A percentile compares a stretch with the other conserved stretches of the same genome.
phyloP scores from a whole-genome alignment of 164 flowering plant species.

The Aristolochia fimbriata region DNA sequence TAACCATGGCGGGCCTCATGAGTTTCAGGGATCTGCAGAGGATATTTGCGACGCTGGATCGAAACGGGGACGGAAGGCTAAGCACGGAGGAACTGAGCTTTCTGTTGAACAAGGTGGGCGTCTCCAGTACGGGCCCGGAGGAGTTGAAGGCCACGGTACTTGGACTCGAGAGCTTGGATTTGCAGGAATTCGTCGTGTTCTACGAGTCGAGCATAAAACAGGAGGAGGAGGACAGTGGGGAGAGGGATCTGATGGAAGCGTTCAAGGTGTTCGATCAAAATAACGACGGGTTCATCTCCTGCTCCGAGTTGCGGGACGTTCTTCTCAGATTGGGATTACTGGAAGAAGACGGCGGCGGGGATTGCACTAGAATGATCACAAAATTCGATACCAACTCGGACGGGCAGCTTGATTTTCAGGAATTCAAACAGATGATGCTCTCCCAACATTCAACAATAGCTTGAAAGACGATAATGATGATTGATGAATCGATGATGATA shows the following conservation, averaged over 20 bases:
- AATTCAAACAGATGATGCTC: conserved; percentile 41
- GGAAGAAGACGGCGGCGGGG: conserved; percentile 14
- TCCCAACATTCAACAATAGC: conserved; percentile 4
- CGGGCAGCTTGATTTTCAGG: conserved; percentile 23
- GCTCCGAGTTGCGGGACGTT: conserved; percentile 49
- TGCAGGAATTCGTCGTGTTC: conserved; percentile 13
- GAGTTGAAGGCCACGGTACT: conserved; percentile 10
- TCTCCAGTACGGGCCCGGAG: background rate
- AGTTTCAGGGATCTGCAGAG: conserved; percentile 7
- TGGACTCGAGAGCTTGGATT: conserved; percentile 3
- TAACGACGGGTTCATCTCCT: conserved; percentile 60
- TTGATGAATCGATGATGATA: too few species aligned
- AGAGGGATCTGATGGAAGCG: conserved; percentile 20
- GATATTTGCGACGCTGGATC: conserved; percentile 15
- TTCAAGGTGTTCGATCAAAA: conserved; percentile 67
- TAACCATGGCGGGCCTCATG: conserved; percentile 9
- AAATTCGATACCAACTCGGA: conserved; percentile 17
- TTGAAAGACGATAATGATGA: conserved; percentile 11
- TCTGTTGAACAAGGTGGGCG: conserved; percentile 7
- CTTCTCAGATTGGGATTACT: conserved; percentile 38
- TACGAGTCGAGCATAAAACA: conserved; percentile 3
- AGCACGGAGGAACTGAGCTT: conserved; percentile 7
- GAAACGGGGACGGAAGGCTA: conserved; percentile 9
- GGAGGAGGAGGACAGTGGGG: conserved; percentile 7
- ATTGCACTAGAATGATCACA: conserved; percentile 16